These are phyloP conservation scores for Coprinopsis cinerea DNA, from an alignment of 768 basidiomycete genomes.

Conservation along the genomic window DNA sequence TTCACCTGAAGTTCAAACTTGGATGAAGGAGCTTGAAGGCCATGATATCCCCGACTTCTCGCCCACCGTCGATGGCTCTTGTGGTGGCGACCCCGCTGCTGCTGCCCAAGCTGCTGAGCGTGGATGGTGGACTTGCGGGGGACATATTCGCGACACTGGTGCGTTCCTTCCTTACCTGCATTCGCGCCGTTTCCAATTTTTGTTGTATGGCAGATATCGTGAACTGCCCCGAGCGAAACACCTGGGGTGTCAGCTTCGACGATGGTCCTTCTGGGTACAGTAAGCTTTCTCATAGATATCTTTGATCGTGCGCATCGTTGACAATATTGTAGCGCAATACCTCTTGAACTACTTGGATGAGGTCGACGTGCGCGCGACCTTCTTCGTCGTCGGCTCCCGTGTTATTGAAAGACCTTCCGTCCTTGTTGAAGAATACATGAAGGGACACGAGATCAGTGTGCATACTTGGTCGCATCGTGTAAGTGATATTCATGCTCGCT, in stretches of 20 bases:
- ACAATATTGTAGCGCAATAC: slow-evolving; percentile 33
- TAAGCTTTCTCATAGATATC: slow-evolving; percentile 30
- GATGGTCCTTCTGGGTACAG: slow-evolving; percentile 86
- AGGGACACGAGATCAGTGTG: slow-evolving; percentile 73
- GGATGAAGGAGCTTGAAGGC: slow-evolving; percentile 75
- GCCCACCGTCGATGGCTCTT: slow-evolving; percentile 66
- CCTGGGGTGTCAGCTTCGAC: slow-evolving; percentile 82
- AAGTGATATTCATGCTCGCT: slow-evolving; percentile 11
- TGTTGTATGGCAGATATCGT: slow-evolving; percentile 43
- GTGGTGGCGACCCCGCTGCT: slow-evolving; percentile 50
- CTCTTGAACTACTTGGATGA: slow-evolving; percentile 66
- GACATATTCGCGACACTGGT: slow-evolving; percentile 50
- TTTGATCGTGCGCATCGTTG: slow-evolving; percentile 4
- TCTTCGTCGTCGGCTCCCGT: slow-evolving; percentile 88
- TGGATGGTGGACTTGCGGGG: slow-evolving; percentile 93
- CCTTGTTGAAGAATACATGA: slow-evolving; percentile 75
- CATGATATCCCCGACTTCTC: slow-evolving; percentile 59
- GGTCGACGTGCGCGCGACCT: slow-evolving; percentile 69
- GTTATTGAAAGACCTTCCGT: slow-evolving; percentile 72
- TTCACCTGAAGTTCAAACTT: slow-evolving; percentile 57
- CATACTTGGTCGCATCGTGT: slow-evolving; percentile 90
- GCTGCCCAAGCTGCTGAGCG: slow-evolving; percentile 51
- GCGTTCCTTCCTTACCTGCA: not conserved
- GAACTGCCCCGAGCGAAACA: slow-evolving; percentile 58
- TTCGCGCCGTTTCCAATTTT: not conserved